Conservation (phyloP, 805 yeast genomes). For the Barnettozyma sucrosica region DNA sequence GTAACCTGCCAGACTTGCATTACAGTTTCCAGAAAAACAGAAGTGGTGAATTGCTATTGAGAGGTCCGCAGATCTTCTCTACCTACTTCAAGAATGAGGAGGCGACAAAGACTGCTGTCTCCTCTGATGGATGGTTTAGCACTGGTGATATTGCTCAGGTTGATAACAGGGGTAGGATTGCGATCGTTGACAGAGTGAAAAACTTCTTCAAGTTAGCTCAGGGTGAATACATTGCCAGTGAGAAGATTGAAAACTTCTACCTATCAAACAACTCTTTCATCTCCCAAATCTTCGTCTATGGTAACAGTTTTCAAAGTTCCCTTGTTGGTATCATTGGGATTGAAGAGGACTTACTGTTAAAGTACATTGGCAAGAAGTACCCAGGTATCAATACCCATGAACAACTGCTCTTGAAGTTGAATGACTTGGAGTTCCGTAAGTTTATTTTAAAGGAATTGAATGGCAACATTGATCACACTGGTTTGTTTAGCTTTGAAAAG, state of each 20-base stretch:
- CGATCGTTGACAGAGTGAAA: constrained; percentile 68
- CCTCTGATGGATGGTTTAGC: constrained; percentile 56
- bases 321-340: constrained; percentile 61
- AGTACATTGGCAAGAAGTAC: constrained; percentile 12
- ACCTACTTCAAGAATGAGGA: constrained; percentile 52
- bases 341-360: constrained; percentile 37
- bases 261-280: constrained; percentile 45
- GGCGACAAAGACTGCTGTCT: constrained; percentile 48
- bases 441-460: constrained; percentile 36
- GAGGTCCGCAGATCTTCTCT: constrained; percentile 59
- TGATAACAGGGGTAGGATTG: constrained; percentile 46
- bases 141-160: constrained; percentile 63
- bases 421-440: constrained; percentile 31
- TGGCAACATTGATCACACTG: constrained; percentile 27
- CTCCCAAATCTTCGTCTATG: constrained; percentile 55
- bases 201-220: constrained; percentile 68
- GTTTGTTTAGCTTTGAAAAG: constrained; percentile 46
- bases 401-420: constrained; percentile 17
- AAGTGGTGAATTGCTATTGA: constrained; percentile 55
- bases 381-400: constrained; percentile 19
- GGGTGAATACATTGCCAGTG: constrained; percentile 71
- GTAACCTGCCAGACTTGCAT: constrained; percentile 61
- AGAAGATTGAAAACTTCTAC: constrained; percentile 63
- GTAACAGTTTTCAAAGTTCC: constrained; percentile 51
- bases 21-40: constrained; percentile 38